phyloP scores from a whole-genome alignment of 2,329 filamentous ascomycete species.

The Pestalotiopsis sp. region DNA sequence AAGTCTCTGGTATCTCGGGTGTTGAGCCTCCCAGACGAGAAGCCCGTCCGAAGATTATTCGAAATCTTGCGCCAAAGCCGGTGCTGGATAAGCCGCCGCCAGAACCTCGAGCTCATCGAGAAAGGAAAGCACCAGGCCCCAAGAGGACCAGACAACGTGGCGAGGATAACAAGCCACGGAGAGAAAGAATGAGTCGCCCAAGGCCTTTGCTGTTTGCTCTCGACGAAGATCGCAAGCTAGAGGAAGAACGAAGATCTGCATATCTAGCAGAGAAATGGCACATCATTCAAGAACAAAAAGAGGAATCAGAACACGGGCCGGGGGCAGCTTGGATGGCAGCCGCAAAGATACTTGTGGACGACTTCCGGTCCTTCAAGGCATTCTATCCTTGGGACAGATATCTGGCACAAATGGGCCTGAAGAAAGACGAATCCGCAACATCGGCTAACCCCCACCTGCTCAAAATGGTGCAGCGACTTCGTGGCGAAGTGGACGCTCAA shows the following conservation, averaged over 20 bases:
- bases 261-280: slow-evolving; percentile 36
- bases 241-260: slow-evolving; percentile 32
- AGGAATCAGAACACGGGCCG: slow-evolving; percentile 41
- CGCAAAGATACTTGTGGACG: slow-evolving; percentile 61
- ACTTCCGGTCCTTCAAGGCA: slow-evolving; percentile 63
- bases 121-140: not conserved
- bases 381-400: slow-evolving; percentile 71
- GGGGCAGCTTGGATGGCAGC: slow-evolving; percentile 57
- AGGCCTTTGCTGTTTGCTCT: slow-evolving; percentile 32
- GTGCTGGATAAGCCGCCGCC: not conserved
- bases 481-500: slow-evolving; percentile 40
- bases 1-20: slow-evolving; percentile 15
- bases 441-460: slow-evolving; percentile 45
- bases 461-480: slow-evolving; percentile 57
- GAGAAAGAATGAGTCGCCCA: slow-evolving; percentile 14
- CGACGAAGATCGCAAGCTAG: slow-evolving; percentile 28
- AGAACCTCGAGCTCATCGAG: not conserved
- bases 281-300: slow-evolving; percentile 35
- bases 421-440: slow-evolving; percentile 33
- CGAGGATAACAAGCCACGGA: not conserved
- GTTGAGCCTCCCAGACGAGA: not conserved
- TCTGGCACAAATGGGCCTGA: slow-evolving; percentile 55
- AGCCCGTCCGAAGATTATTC: slow-evolving; percentile 1
- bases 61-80: not conserved
- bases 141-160: slow-evolving; percentile 2